These are phyloP conservation scores for Tillandsia leiboldiana DNA, from an alignment of 176 grass and related monocot genomes.

Conservation along the genomic window DNA sequence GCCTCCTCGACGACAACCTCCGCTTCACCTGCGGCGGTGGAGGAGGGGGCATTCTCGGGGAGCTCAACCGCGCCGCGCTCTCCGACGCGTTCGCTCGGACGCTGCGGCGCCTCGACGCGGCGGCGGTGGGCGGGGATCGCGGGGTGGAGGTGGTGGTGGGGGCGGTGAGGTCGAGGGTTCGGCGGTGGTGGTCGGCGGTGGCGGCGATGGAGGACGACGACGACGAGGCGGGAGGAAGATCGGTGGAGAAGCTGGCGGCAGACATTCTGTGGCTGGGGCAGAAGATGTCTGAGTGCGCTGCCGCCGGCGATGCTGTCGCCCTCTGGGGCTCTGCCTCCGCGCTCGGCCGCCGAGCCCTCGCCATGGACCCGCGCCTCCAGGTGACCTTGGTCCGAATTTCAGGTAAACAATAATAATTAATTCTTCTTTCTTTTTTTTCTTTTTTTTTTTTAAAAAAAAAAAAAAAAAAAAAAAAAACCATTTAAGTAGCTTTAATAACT, in stretches of 20 bases:
- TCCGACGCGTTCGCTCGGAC: conserved; percentile 38
- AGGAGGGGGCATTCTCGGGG: neutral
- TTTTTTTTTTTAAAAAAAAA: neutral
- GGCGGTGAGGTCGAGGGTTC: conserved; percentile 34
- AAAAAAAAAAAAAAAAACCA: no score
- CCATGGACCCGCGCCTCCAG: conserved; percentile 57
- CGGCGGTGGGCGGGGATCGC: conserved; percentile 14
- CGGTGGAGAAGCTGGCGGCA: conserved; percentile 61
- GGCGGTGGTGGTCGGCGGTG: conserved; percentile 29
- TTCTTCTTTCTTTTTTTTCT: neutral
- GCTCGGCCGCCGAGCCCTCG: conserved; percentile 40
- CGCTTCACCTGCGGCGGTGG: conserved; percentile 6
- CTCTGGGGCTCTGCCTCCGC: conserved; percentile 38
- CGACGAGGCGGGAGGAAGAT: conserved; percentile 24
- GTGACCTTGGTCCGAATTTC: conserved; percentile 52
- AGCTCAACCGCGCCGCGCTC: conserved; percentile 39
- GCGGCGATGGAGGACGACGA: conserved; percentile 7
- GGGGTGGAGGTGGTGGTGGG: conserved; percentile 28
- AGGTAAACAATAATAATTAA: conserved; percentile 20
- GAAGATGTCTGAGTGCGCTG: conserved; percentile 66
- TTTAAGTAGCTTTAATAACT: no score
- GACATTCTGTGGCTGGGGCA: conserved; percentile 71
- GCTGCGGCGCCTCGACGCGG: conserved; percentile 44
- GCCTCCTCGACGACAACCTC: conserved; percentile 57
- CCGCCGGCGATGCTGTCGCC: conserved; percentile 30